Conservation (phyloP, 2,329 filamentous ascomycete species). For the Xylariomycetidae sp. region DNA sequence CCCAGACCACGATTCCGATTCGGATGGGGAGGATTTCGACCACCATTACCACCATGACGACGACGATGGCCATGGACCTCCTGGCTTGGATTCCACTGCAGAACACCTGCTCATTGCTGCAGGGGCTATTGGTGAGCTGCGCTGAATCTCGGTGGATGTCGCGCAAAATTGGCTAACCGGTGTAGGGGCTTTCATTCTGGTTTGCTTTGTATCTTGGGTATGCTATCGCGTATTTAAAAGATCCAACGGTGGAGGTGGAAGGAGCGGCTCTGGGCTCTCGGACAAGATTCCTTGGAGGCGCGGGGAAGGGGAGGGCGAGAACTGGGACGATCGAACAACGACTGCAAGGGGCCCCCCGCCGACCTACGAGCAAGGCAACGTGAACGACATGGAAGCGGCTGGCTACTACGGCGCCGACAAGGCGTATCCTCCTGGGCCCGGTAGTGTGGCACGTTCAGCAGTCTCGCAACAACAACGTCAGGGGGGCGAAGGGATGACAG, state of each 20-base stretch:
- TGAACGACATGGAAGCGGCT: constrained; percentile 16
- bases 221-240: too few relatives aligned
- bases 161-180: constrained; percentile 3
- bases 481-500: too few relatives aligned
- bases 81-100: constrained; percentile 19
- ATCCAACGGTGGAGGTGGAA: constrained; percentile 24
- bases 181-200: constrained; percentile 37
- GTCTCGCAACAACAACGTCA: not conserved
- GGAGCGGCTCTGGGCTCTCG: constrained; percentile 9
- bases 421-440: constrained; percentile 9
- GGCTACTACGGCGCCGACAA: constrained; percentile 20
- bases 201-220: constrained; percentile 41
- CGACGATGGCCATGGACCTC: not conserved
- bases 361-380: constrained; percentile 17
- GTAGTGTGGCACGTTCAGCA: constrained; percentile 13
- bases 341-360: constrained; percentile 21
- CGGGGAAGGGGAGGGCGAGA: constrained; percentile 9
- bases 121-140: constrained; percentile 27
- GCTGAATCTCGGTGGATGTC: not conserved
- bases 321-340: constrained; percentile 10
- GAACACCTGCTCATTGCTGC: constrained; percentile 29
- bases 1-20: not conserved
- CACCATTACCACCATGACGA: constrained; percentile 1
- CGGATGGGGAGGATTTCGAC: not conserved
- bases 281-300: constrained; percentile 15